Conservation (phyloP, 2,329 filamentous ascomycete genomes). For the Penicillium brasilianum region DNA sequence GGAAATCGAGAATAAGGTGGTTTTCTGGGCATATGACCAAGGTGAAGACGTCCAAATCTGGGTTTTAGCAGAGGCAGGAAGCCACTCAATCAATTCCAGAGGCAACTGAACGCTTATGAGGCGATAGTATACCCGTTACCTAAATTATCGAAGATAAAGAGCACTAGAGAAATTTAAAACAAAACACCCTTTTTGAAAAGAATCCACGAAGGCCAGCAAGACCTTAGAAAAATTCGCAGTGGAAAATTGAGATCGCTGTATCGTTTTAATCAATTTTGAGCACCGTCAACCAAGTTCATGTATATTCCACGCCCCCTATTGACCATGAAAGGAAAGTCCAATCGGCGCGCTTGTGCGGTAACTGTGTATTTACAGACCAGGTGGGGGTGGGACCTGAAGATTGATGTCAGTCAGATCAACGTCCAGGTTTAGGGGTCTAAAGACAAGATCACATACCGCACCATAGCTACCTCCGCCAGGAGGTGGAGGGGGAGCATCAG, state of each 20-base stretch:
- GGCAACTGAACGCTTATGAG: background rate
- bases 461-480: constrained; percentile 63
- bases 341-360: background rate
- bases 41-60: too few species aligned
- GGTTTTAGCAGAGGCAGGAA: background rate
- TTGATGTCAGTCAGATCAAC: constrained; percentile 9
- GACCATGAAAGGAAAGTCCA: background rate
- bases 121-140: background rate
- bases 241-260: constrained; percentile 20
- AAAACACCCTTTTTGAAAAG: constrained; percentile 21
- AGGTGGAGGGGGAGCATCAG: constrained; percentile 58
- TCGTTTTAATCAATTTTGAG: constrained; percentile 17
- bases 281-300: constrained; percentile 15
- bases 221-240: constrained; percentile 12
- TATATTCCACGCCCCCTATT: constrained; percentile 4
- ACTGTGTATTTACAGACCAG: constrained; percentile 49
- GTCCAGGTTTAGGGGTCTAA: background rate
- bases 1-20: too few species aligned
- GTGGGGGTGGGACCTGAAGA: constrained; percentile 56
- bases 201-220: constrained; percentile 8
- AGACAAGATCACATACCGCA: constrained; percentile 57
- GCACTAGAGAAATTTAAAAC: background rate
- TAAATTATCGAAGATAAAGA: background rate
- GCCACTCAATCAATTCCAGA: background rate
- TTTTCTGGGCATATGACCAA: too few species aligned